Evolutionary conservation across 257 asterid species (phyloP).

Genomic region (Ballota nigra): DNA sequence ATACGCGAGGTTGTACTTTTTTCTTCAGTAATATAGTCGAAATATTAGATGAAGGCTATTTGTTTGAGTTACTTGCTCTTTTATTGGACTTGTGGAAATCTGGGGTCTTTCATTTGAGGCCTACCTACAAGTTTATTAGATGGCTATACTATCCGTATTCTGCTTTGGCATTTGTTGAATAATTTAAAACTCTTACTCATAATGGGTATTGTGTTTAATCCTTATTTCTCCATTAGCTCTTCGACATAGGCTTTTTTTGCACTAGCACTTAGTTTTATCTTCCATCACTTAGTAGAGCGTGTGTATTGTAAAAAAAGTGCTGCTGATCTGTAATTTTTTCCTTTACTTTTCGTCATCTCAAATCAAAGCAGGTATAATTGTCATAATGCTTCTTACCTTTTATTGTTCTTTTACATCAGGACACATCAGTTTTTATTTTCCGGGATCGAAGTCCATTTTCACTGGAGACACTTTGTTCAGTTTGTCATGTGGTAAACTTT

Average conservation of each 20-base stretch:
- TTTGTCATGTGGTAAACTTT: constrained; percentile 92
- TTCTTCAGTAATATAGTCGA: constrained; percentile 22
- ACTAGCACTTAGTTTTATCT: neutral
- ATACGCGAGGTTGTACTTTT: constrained; percentile 70
- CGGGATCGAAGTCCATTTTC: constrained; percentile 79
- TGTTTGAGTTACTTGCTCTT: neutral
- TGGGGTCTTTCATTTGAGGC: neutral
- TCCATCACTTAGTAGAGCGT: neutral
- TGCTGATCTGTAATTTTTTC: neutral
- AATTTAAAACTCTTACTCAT: constrained; percentile 2
- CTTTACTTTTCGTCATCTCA: constrained; percentile 4
- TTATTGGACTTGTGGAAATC: constrained; percentile 3
- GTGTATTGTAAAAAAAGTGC: neutral
- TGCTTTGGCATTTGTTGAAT: neutral
- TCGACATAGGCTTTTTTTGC: neutral
- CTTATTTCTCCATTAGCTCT: constrained; percentile 2
- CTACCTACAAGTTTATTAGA: neutral
- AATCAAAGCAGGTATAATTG: constrained; percentile 3
- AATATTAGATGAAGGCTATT: constrained; percentile 6
- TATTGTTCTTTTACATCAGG: constrained; percentile 43
- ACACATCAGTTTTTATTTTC: constrained; percentile 86
- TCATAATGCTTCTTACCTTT: constrained; percentile 13
- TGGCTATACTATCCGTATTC: neutral
- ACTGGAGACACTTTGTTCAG: constrained; percentile 96
- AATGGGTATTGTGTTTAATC: neutral